phyloP scores from a whole-genome alignment of 2,329 filamentous ascomycete genomes.

The Aaosphaeria pasadenensis region DNA sequence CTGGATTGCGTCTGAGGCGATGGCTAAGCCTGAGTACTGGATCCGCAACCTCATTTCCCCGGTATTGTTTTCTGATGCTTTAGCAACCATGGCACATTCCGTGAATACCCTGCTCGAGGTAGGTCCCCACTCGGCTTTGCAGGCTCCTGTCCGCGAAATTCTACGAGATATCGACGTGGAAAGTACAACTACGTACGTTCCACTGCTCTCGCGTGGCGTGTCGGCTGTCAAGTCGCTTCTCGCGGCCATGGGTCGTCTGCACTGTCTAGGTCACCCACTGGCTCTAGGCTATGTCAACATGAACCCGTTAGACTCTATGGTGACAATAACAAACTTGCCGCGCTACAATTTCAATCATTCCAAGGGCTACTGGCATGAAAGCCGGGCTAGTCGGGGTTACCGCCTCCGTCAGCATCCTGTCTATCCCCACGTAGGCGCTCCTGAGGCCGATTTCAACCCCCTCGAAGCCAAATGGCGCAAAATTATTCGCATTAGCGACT shows the following conservation, averaged over 20 bases:
- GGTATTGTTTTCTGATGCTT: conserved; percentile 28
- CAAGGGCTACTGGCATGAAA: background rate
- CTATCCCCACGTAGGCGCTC: too few species aligned
- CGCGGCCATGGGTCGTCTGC: background rate
- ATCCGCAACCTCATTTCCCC: conserved; percentile 36
- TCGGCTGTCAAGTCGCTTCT: background rate
- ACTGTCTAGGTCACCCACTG: background rate
- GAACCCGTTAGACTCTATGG: background rate
- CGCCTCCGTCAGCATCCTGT: background rate
- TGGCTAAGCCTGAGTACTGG: conserved; percentile 24
- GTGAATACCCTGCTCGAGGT: conserved; percentile 1
- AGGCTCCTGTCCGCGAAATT: background rate
- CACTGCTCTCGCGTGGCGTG: background rate
- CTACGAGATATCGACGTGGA: background rate
- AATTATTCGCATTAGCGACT: background rate
- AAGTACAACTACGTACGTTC: background rate
- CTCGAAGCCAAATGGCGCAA: background rate
- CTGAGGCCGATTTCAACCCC: background rate
- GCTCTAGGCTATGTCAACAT: background rate
- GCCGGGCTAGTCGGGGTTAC: background rate
- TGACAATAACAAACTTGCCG: conserved; percentile 16
- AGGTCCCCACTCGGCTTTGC: conserved; percentile 7
- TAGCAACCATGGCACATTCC: background rate
- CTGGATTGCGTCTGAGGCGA: background rate
- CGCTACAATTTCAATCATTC: conserved; percentile 30